Conservation (phyloP, 495 filamentous ascomycete genomes). For the Xylaria sp. region DNA sequence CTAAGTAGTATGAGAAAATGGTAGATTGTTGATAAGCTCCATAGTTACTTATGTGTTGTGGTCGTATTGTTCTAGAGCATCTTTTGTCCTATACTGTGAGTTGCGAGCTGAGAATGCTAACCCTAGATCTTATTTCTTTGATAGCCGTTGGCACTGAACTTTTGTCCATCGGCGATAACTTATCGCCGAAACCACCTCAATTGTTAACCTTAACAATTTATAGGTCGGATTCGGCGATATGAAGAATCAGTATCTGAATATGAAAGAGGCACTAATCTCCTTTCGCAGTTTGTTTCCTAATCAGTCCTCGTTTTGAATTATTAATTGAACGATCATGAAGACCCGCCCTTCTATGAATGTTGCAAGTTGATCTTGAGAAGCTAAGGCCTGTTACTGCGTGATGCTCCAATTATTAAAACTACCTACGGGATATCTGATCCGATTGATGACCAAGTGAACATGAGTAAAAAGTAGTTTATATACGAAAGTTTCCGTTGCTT, state of each 20-base stretch:
- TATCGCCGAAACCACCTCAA: not conserved
- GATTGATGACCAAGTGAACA: not conserved
- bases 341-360: not conserved
- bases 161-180: not conserved
- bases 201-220: too few relatives aligned
- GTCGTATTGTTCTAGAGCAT: not conserved
- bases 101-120: too few relatives aligned
- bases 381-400: too few relatives aligned
- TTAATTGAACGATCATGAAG: conserved; percentile 5
- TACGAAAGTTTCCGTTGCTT: not conserved
- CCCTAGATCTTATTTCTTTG: not conserved
- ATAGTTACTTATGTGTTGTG: not conserved
- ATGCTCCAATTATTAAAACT: not conserved
- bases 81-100: not conserved
- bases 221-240: too few relatives aligned
- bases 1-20: not conserved
- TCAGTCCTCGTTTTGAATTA: not conserved
- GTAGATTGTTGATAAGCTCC: not conserved
- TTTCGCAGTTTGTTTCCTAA: conserved; percentile 24
- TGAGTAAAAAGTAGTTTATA: not conserved
- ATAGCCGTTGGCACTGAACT: not conserved
- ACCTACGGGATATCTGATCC: not conserved
- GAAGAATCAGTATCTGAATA: too few relatives aligned
- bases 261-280: too few relatives aligned
- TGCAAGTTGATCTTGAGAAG: not conserved